Evolutionary conservation across 108 stramenopile genomes (phyloP).

Genomic region (Fistulifera solaris): DNA sequence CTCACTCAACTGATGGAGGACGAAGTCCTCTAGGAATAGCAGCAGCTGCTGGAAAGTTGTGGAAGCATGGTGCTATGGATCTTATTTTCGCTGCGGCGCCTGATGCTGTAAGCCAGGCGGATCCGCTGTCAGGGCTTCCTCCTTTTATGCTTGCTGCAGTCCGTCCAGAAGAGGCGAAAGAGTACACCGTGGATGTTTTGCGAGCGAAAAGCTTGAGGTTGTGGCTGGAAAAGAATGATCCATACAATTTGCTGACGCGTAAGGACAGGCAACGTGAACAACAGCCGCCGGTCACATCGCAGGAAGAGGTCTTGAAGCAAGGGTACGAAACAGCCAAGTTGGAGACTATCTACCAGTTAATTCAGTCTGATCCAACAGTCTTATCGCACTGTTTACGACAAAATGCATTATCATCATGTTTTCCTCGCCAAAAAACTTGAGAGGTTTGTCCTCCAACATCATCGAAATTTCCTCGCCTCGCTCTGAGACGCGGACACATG

Average conservation of each 20-base stretch:
- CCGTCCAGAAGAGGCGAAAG: too few relatives aligned
- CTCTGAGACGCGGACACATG: too few relatives aligned
- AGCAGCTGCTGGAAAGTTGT: background rate
- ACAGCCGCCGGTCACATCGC: background rate
- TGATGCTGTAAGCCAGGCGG: background rate
- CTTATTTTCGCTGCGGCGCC: conserved; percentile 1
- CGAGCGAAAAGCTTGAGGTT: background rate
- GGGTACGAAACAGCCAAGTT: background rate
- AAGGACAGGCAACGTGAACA: background rate
- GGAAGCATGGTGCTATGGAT: background rate
- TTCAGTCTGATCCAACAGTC: conserved; percentile 6
- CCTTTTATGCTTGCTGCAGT: conserved; percentile 8
- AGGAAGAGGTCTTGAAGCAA: background rate
- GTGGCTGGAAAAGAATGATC: conserved; percentile 6
- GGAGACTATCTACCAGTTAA: conserved; percentile 4
- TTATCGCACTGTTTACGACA: background rate
- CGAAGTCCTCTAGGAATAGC: conserved; percentile 6
- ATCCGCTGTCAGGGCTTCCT: conserved; percentile 1
- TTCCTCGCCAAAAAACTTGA: too few relatives aligned
- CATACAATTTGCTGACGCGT: conserved; percentile 7
- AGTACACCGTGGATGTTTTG: background rate
- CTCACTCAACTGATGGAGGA: background rate
- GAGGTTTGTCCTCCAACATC: too few relatives aligned
- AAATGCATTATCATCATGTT: too few relatives aligned
- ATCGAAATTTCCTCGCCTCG: too few relatives aligned